These are phyloP conservation scores for Actinidia polygama DNA, from an alignment of 179 eudicot species.

Conservation along the genomic window DNA sequence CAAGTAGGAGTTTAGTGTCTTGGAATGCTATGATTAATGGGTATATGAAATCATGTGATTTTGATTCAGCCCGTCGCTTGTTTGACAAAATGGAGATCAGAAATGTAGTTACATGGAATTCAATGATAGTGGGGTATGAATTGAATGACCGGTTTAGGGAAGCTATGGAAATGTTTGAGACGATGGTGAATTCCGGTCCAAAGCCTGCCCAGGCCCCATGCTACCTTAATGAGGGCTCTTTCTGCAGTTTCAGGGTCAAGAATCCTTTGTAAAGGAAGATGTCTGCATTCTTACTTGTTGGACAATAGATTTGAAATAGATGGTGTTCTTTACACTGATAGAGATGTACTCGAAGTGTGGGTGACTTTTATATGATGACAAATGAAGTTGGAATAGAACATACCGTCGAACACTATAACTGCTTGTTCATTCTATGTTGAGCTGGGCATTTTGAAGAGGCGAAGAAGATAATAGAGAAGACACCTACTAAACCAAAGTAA, in stretches of 20 bases:
- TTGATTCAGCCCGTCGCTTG: constrained; percentile 14
- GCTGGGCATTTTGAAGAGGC: constrained; percentile 34
- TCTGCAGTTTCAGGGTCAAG: constrained; percentile 28
- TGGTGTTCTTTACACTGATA: constrained; percentile 27
- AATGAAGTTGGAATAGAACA: constrained; percentile 28
- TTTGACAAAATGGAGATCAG: constrained; percentile 30
- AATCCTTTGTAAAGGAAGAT: constrained; percentile 22
- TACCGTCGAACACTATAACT: constrained; percentile 35
- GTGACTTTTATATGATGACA: constrained; percentile 31
- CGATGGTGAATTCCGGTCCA: constrained; percentile 14
- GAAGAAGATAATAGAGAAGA: constrained; percentile 25
- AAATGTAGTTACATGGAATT: constrained; percentile 35
- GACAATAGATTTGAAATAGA: constrained; percentile 23
- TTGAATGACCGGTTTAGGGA: constrained; percentile 22
- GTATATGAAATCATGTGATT: constrained; percentile 33
- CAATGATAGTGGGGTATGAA: constrained; percentile 30
- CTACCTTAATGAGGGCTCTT: constrained; percentile 19
- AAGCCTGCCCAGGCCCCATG: constrained; percentile 18
- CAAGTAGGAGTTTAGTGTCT: constrained; percentile 23
- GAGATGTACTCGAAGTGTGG: constrained; percentile 38
- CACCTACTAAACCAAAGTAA: constrained; percentile 29
- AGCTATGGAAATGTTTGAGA: constrained; percentile 23
- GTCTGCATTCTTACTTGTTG: constrained; percentile 28
- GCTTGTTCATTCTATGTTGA: constrained; percentile 32
- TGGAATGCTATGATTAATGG: constrained; percentile 41